Evolutionary conservation across 345 rosid genomes (phyloP), one percentile per base, ranked within the genome.

Genomic region (Trapa bicornis): DNA sequence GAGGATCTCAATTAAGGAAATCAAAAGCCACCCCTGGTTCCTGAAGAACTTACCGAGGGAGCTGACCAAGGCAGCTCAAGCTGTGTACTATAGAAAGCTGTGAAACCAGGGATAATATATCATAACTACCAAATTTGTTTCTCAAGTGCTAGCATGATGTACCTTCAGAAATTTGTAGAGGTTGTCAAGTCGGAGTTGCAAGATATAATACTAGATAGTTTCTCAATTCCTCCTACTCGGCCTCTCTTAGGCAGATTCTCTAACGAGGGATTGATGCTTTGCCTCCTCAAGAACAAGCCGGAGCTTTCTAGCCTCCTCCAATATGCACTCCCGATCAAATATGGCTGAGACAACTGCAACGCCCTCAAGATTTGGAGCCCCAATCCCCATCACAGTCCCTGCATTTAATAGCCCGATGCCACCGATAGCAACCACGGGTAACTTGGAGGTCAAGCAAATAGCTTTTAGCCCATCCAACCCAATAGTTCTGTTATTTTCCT

Each of bases 391-490:
- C 61, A 94, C 89, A 33, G 75, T 50, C 2, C 61, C 71, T 7
- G 89, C 89, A 52, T 91, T 91, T 14, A 91, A 84, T 47, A 81
- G 69, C 36, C 81, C 82, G 0, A 94, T 87, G 39, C 99, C 97
- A 15, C 97, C 96, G 4, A 94, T 94, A 14, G 97, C 96, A 66
- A 91, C 97, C 42, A 91, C 96, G 0, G 96, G 97, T 68, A 94
- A 68, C 71, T 84, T 89, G 41, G 96, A 87, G 37, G 97, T 78
- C 74, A 75, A 33, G 29, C 99, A 94, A 37, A 94, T 91, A 6
- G 79, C 66, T 81, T 73, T 84, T 47, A 94, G 70, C 53, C 97
- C 99, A 67, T 91, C 91, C 75, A 94, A 80, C 68, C 96, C 97
- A 9, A 91, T 78, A 0, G 99, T 89, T 39, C 64, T 72, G 54